Evolutionary conservation across 176 grass and related monocot species (phyloP), one percentile per base, ranked within the genome.

Genomic region (Oryza officinalis): DNA sequence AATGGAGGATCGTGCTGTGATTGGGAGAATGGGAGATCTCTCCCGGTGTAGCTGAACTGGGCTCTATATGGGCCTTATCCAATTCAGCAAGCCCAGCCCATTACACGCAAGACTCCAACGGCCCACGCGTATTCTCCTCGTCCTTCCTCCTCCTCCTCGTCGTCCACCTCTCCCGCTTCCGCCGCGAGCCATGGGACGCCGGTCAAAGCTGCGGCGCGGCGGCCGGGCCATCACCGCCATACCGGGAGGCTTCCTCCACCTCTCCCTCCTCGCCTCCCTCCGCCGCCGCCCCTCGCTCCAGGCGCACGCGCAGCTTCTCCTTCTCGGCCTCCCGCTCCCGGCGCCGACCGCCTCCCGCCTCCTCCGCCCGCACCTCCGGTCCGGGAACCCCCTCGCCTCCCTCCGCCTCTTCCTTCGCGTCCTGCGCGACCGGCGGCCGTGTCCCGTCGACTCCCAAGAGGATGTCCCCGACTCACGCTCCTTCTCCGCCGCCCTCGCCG

Each of bases 261-360:
- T 86, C 5, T 83, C 84, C 68, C 84, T 86, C n/a, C 88, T 90
- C 27, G 44, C 83, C 0, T 78, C 60, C 37, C 67, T 90, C 80
- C 80, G 84, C 65, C 78, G 27, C 45, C 27, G 68, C 3, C 85
- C 89, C 27, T 77, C 82, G 0, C 90, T 88, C 73, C 59, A 82
- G 83, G 82, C 78, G 60, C 86, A 88, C 61, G 90, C 90, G 45
- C 90, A 88, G 68, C 60, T 91, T 25, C 82, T 91, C 46, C 82
- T 91, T 60, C 73, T 81, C 13, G 90, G 82, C 35, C 90, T 91
- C 82, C 86, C 77, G 77, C 67, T 77, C 60, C 89, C 85, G 4
- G 28, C 81, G 15, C 68, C 74, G 72, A 65, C 44, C 23, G 67
- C 89, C 72, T 88, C 82, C 12, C 66, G 46, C 66, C 89, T 88